Base-by-base conservation (phyloP, 768 basidiomycete genomes). In the button mushroom (Agaricus bisporus) region DNA sequence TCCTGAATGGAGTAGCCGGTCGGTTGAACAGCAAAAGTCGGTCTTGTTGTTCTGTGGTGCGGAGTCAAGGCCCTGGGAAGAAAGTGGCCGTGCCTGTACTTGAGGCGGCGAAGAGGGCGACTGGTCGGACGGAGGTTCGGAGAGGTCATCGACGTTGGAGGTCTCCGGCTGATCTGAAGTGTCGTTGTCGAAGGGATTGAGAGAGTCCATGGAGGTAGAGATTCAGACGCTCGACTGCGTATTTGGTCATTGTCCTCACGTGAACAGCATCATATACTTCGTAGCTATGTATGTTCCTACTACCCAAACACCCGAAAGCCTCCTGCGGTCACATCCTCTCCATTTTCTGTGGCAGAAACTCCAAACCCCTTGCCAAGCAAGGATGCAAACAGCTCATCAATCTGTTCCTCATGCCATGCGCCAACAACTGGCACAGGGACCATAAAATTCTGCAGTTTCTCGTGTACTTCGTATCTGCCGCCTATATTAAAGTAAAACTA, bases 381-480 rank as follows among this genome's bases (percentile, higher is more conserved):
- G 26, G 89, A 91, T 22, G 83, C 78, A 68, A 99, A 98, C 50
- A 98, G 69, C 66, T 98, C 95, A 63, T 99, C 95, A 50, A 94
- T 80, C 71, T 98, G 97, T 63, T 93, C 92, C 56, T 98, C 93
- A 58, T 95, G 92, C 97, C 97, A 99, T 51, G 72, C 78, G 26
- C 82, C 83, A 32, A 70, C 66, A 12, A 73, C 65, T 6, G 81
- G 79, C 11, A 94, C 84, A 5, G 95, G 95, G 1, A 94, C 91
- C 88, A 95, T 95, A 66, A 98, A 98, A 68, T 94, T 93, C 67
- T 94, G 91, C 47, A 97, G 73, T 72, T 97, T 98, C 62, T 98
- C 94, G 63, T 98, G 97, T 1, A 91, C 84, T 58, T 95, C 88
- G 66, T 93, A 97, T 12, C 53, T 54, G 41, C 32, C 10, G 6